phyloP scores from a whole-genome alignment of 768 basidiomycete species.

The Strobilomyces confusus region DNA sequence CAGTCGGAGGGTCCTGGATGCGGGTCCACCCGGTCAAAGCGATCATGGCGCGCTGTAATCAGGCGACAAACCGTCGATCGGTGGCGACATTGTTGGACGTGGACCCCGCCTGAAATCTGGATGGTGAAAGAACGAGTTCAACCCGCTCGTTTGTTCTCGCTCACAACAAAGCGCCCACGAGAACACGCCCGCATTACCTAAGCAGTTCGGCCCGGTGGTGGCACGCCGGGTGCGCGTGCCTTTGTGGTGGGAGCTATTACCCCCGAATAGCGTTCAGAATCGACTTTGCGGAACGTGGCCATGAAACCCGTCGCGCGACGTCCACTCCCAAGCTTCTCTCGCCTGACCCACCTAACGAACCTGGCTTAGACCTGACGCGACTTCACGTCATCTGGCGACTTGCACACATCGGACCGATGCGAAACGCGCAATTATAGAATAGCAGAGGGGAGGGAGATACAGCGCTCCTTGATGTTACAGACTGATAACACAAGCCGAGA shows the following conservation, averaged over 20 bases:
- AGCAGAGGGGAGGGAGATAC: constrained; percentile 14
- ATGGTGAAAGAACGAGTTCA: constrained; percentile 2
- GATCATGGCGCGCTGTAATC: not conserved
- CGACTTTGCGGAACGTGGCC: too few relatives aligned
- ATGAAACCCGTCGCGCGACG: not conserved
- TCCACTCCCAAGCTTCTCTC: constrained; percentile 10
- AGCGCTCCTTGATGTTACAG: constrained; percentile 24
- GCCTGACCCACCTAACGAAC: constrained; percentile 5
- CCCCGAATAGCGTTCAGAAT: too few relatives aligned
- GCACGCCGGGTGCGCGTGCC: too few relatives aligned
- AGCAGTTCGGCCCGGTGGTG: not conserved
- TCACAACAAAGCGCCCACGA: not conserved
- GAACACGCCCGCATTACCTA: not conserved
- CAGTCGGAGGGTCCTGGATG: not conserved
- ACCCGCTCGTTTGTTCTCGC: not conserved
- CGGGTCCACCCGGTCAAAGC: constrained; percentile 9
- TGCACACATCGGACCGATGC: constrained; percentile 20
- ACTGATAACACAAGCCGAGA: constrained; percentile 17
- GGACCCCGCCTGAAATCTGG: not conserved
- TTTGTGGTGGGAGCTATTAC: too few relatives aligned
- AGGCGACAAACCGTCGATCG: not conserved
- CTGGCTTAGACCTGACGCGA: not conserved
- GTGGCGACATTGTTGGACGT: not conserved
- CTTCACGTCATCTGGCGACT: constrained; percentile 18
- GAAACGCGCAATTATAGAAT: constrained; percentile 16